Base-by-base conservation (phyloP, 2,329 filamentous ascomycete species). In the Shiraia sp. region DNA sequence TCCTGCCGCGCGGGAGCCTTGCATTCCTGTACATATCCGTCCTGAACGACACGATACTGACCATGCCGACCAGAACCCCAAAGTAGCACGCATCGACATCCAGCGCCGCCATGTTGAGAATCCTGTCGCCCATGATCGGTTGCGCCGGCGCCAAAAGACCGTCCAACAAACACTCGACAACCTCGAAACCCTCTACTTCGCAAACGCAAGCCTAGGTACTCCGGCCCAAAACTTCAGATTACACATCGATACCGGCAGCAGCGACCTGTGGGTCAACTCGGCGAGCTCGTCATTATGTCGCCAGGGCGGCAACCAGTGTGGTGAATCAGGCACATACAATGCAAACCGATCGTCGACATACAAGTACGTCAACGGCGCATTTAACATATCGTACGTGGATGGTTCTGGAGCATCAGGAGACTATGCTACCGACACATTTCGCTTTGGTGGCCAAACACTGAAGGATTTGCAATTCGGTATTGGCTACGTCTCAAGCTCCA, bases 301-400 rank as follows among this genome's bases (percentile, higher is more conserved):
- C 6, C 59, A 66, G 4, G 56, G 62, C 1, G 64, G 66, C 1
- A 61, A 75, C 10, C 77, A 78, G 1, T 93, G 89, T 61, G 58
- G 68, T 5, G 71, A 69, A 13, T 79, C 81, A 1, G 88, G 88
- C 10, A 82, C 82, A 1, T 95, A 90, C 68, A 66, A 72, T 30
- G 79, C 87, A 28, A 86, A 87, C 63, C 69, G 75, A 1, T 95
- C 90, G 0, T 89, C 87, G 2, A 88, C 89, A 2, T 92, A 91
- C 68, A 60, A 77, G 24, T 90, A 85, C 62, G 69, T 95, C 40
- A 84, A 83, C 49, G 83, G 80, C 60, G 77, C 83, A 46, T 96
- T 96, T 74, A 91, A 92, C 71, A 95, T 96, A 51, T 83, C 84
- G 1, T 96, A 96, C 54, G 86, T 87, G 28, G 90, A 96, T 69